Evolutionary conservation across 2,329 filamentous ascomycete genomes (phyloP).

Genomic region (Paramyrothecium sp.): DNA sequence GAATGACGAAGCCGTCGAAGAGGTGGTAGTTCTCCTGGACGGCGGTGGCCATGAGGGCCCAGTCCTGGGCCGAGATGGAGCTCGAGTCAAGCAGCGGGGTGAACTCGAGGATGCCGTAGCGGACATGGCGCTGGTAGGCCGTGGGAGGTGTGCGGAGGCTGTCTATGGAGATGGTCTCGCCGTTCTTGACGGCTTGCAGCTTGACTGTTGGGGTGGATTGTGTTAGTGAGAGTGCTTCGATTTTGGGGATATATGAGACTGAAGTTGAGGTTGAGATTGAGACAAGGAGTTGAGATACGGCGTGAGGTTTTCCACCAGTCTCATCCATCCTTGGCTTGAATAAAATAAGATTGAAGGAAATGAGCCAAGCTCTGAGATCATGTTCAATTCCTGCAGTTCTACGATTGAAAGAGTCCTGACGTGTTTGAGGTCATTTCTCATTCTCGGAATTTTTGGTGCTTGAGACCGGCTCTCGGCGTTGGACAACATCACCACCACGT

Average conservation of each 20-base stretch:
- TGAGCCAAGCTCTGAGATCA: too few species aligned
- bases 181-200: conserved; percentile 50
- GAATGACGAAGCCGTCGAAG: conserved; percentile 87
- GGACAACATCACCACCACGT: too few species aligned
- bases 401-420: too few species aligned
- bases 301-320: too few species aligned
- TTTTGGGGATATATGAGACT: neutral
- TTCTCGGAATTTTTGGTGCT: neutral
- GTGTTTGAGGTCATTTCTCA: too few species aligned
- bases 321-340: neutral
- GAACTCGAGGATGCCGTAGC: conserved; percentile 85
- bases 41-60: conserved; percentile 79
- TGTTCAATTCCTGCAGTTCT: too few species aligned
- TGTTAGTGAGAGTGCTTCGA: neutral
- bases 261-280: neutral
- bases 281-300: neutral
- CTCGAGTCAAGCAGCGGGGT: conserved; percentile 82
- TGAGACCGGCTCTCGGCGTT: too few species aligned
- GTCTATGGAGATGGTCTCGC: conserved; percentile 51
- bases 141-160: conserved; percentile 79
- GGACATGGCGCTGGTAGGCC: conserved; percentile 75
- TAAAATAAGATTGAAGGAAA: conserved; percentile 1
- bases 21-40: conserved; percentile 82
- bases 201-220: conserved; percentile 31
- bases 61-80: conserved; percentile 82